Conservation (phyloP, 2,329 filamentous ascomycete genomes). For the Botrytis galanthina region DNA sequence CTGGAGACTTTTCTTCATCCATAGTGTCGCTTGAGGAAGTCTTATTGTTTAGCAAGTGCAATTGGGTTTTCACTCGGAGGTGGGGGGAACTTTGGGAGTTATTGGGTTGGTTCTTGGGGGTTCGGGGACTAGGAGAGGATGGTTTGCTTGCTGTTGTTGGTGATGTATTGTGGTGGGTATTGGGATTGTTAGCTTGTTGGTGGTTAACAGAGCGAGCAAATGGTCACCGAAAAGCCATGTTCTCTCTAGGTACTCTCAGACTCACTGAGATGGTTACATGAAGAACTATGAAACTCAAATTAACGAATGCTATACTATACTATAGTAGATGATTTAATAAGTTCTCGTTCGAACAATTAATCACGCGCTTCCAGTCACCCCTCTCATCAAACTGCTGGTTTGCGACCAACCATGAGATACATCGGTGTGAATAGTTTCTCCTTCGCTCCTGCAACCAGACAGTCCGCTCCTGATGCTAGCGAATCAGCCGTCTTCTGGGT, state of each 20-base stretch:
- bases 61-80: not conserved
- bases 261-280: not conserved
- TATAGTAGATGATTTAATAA: not conserved
- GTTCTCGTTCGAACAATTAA: not conserved
- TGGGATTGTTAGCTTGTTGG: not conserved
- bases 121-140: not conserved
- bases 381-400: constrained; percentile 52
- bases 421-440: constrained; percentile 94
- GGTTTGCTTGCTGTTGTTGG: not conserved
- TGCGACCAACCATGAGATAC: constrained; percentile 93
- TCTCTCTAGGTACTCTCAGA: not conserved
- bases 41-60: not conserved
- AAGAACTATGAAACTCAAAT: not conserved
- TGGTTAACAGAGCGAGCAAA: not conserved
- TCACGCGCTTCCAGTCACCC: not conserved
- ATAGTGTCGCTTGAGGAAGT: not conserved
- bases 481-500: constrained; percentile 94
- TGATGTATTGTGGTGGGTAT: not conserved
- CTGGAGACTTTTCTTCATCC: not conserved
- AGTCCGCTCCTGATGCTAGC: constrained; percentile 76
- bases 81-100: not conserved
- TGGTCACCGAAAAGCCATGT: not conserved
- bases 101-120: not conserved
- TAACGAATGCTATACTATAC: not conserved
- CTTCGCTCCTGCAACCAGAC: constrained; percentile 78